Base-by-base conservation (phyloP, 345 rosid genomes). In the Corchorus capsularis region DNA sequence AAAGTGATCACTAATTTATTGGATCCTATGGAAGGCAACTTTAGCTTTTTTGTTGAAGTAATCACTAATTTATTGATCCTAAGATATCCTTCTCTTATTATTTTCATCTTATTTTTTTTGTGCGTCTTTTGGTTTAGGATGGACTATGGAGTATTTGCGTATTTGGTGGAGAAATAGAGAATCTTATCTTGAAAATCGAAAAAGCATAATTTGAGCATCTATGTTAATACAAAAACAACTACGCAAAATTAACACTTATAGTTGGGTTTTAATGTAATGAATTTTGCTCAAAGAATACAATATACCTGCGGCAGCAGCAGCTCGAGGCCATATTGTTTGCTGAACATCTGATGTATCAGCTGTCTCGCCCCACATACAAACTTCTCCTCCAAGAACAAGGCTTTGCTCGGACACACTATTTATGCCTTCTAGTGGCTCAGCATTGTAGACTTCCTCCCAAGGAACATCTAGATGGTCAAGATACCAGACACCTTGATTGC, bases 381-480 rank as follows among this genome's bases (percentile, higher is more conserved):
- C 99, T 92, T 96, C 97, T 75, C 99, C 99, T 72, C 98, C 97
- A 5, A 96, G 83, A 75, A 96, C 92, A 67, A 96, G 94, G 62
- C 87, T 78, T 77, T 93, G 94, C 62, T 78, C 78, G 13, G 92
- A 84, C 81, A 81, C 64, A 77, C 87, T 81, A 1, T 64, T 4
- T 79, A 93, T 93, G 77, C 96, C 98, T 78, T 91, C 89, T 0
- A 96, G 78, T 45, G 97, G 99, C 78, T 96, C 98, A 1, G 96
- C 93, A 5, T 72, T 84, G 79, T 94, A 94, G 64, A 86, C 86
- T 32, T 84, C 45, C 50, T 91, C 70, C 99, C 99, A 93, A 11
- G 87, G 97, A 39, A 89, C 93, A 80, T 95, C 97, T 15, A 94
- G 85, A 86, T 93, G 96, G 78, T 92, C 96, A 37, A 93, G 93